Evolutionary conservation across 768 basidiomycete species (phyloP), one percentile per base, ranked within the genome.

Genomic region (Lentinus brumalis): DNA sequence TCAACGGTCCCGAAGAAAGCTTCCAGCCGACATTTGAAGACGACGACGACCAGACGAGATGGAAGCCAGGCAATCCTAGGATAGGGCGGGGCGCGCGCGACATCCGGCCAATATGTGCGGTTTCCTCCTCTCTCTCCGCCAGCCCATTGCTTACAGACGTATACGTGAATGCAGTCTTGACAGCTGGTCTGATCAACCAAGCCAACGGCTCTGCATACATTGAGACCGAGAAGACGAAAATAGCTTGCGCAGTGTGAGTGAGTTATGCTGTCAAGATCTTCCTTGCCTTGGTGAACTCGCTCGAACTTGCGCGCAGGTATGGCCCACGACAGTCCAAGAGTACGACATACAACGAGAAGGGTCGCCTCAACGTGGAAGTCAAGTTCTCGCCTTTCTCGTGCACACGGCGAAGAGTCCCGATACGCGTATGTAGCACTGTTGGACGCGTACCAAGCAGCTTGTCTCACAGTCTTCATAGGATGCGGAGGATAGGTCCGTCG

Each of bases 121-220:
- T 14, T 51, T 53, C 53, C 56, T 31, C 32, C 42, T 52, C 47
- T 47, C 15, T 59, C 26, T 35, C 51, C 40, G n/a, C 56, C 38
- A 52, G 46, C 50, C 42, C 29, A 35, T 15, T 45, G 57, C 18
- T 65, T 42, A 63, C 53, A 57, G 60, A 58, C 45, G 54, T 57
- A 26, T 26, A 26, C 21, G 21, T 26, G 21, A 26, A 1, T 26
- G 21, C 64, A 99, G 96, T 92, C 75, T 77, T 99, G 50, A 88
- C 95, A 71, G 86, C 93, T 31, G 94, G 95, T 9, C 77, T 98
- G 14, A 94, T 97, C 56, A 89, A 78, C 62, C 94, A 97, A 75
- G 96, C 97, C 1, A 96, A 94, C 70, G 97, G 97, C 1, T 97
- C 95, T 16, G 95, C 94, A 11, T 99, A 98, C 71, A 91, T 99